Evolutionary conservation across 1,284 basidiomycete species (phyloP).

Genomic region (Cutaneotrichosporon arboriforme): DNA sequence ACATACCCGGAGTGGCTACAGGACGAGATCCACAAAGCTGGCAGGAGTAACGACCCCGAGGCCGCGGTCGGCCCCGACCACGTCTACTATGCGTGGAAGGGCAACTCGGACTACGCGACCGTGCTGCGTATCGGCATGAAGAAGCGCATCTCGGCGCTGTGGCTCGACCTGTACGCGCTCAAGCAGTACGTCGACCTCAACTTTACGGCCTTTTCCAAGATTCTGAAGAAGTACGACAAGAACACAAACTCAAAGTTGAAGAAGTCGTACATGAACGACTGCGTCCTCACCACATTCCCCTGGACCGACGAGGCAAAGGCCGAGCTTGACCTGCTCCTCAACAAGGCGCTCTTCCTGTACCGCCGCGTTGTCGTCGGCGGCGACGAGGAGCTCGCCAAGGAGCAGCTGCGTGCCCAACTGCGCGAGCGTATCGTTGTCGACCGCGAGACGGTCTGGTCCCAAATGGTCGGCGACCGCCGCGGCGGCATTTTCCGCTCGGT

Average conservation of each 20-base stretch:
- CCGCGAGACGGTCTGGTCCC: conserved; percentile 74
- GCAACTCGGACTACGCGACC: conserved; percentile 75
- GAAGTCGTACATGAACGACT: conserved; percentile 69
- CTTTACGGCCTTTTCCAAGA: conserved; percentile 90
- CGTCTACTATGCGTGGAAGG: conserved; percentile 62
- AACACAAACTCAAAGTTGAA: conserved; percentile 82
- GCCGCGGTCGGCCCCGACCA: conserved; percentile 9
- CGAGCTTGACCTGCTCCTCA: conserved; percentile 60
- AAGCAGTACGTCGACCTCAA: conserved; percentile 93
- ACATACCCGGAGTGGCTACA: conserved; percentile 30
- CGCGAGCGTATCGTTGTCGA: conserved; percentile 65
- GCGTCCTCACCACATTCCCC: conserved; percentile 64
- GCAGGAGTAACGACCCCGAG: not conserved
- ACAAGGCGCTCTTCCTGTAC: conserved; percentile 67
- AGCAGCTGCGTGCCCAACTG: conserved; percentile 80
- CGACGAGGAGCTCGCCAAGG: conserved; percentile 64
- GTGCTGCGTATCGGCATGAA: conserved; percentile 88
- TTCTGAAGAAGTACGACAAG: conserved; percentile 98
- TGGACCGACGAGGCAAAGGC: conserved; percentile 65
- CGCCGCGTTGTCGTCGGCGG: conserved; percentile 78
- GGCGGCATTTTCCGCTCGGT: conserved; percentile 64
- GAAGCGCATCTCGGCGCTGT: conserved; percentile 80
- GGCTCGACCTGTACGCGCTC: conserved; percentile 74
- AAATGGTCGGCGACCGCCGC: conserved; percentile 70
- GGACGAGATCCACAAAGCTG: conserved; percentile 11